These are phyloP conservation scores for Penicillium waksmanii DNA, from an alignment of 495 filamentous ascomycete genomes.

Conservation along the genomic window DNA sequence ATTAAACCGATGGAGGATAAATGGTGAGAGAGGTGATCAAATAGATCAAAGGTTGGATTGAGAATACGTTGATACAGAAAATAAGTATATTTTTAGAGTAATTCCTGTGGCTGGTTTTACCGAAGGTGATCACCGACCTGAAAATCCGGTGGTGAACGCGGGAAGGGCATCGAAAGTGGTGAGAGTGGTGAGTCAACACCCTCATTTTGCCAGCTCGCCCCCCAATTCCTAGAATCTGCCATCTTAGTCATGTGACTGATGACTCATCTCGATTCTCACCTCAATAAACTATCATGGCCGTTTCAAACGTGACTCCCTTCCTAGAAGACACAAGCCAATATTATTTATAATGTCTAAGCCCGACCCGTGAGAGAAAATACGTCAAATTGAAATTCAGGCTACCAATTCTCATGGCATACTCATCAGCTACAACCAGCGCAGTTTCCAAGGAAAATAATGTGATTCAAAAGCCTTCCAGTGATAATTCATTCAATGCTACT, in stretches of 20 bases:
- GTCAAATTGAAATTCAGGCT: not conserved
- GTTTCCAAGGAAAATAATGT: not conserved
- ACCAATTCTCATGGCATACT: not conserved
- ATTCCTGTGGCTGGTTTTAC: not conserved
- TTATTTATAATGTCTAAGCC: not conserved
- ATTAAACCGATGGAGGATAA: not conserved
- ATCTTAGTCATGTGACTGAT: not conserved
- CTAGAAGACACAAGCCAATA: not conserved
- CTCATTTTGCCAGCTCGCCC: not conserved
- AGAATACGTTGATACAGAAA: not conserved
- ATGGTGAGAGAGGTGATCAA: not conserved
- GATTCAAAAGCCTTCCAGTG: not conserved
- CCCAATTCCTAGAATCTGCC: not conserved
- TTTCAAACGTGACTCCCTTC: not conserved
- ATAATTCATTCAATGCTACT: not conserved
- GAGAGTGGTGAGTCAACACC: not conserved
- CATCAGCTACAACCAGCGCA: not conserved
- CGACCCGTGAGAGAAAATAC: not conserved
- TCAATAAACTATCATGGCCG: not conserved
- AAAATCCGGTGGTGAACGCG: not conserved
- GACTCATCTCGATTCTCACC: not conserved
- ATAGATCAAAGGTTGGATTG: not conserved
- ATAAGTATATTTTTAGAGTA: too few species aligned
- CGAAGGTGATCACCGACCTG: not conserved
- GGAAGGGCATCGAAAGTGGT: too few species aligned